Evolutionary conservation across 164 flowering plant genomes (phyloP), one percentile per base, ranked within the genome.

Genomic region (Nymphaea colorata): DNA sequence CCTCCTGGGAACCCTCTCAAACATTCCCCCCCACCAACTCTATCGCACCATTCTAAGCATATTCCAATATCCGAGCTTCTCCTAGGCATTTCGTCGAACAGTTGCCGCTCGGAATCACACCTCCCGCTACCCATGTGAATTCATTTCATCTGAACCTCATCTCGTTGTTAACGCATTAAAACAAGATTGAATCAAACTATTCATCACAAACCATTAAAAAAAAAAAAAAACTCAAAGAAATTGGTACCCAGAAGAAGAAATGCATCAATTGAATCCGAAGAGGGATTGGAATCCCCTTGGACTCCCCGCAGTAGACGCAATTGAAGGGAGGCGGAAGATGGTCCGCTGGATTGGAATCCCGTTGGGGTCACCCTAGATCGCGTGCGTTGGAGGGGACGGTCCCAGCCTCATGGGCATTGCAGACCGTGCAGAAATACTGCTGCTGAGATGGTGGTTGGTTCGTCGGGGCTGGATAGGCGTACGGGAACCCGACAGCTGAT

Each of bases 281-380:
- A 61, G 25, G 42, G 64, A 61, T 6, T 10, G 42, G n/a, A 2
- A 61, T 6, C 4, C 3, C 25, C 4, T 84, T 88, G 44, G 93
- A 62, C 25, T 65, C 66, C 4, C 88, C 90, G 44, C 98, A 93
- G 79, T 73, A 76, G 36, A 71, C 73, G 73, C 98, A 92, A 69
- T 69, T 83, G 73, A 92, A 84, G 98, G 53, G 98, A 95, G 98
- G 93, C 89, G 76, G 78, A 72, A 92, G 18, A 92, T 84, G 7
- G 98, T 93, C 77, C 90, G 96, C 41, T 84, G 91, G 51, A 90
- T 70, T n/a, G 96, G 98, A 45, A 84, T 75, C 4, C 91, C 92
- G 63, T 85, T 87, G 2, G 98, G 98, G 68, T 92, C 89, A 2
- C 82, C 87, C 72, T 68, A 69, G 25, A 90, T 57, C 68, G 96